phyloP scores from a whole-genome alignment of 2,329 filamentous ascomycete species.

The Microsporum canis region DNA sequence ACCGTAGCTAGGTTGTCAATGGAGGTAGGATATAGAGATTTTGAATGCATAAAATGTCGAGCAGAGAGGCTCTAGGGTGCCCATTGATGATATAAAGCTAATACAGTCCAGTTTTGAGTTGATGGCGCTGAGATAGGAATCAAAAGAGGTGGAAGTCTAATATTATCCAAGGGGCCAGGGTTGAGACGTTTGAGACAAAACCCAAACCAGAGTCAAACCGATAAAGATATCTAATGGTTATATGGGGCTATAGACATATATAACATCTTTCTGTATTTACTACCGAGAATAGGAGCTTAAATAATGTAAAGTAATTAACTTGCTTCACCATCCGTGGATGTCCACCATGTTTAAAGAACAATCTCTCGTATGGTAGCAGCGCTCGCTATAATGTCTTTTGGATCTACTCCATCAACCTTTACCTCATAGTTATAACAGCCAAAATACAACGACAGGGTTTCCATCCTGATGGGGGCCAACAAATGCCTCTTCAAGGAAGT shows the following conservation, averaged over 20 bases:
- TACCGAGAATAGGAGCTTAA: too few species aligned
- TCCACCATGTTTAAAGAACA: not conserved
- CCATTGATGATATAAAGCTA: conserved; percentile 1
- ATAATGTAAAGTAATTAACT: not conserved
- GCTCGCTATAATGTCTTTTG: not conserved
- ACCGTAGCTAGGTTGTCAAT: conserved; percentile 2
- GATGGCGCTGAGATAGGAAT: not conserved
- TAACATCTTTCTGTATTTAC: not conserved
- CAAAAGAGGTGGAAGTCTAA: not conserved
- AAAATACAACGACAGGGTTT: conserved; percentile 7
- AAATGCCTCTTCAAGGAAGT: not conserved
- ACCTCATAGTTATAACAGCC: not conserved
- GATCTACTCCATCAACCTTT: not conserved
- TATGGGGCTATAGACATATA: not conserved
- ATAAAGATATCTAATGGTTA: conserved; percentile 3
- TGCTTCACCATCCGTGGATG: conserved; percentile 8
- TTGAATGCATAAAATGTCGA: conserved; percentile 3
- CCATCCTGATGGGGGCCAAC: conserved; percentile 6
- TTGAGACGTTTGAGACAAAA: conserved; percentile 4
- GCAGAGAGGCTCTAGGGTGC: conserved; percentile 6
- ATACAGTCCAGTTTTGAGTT: not conserved
- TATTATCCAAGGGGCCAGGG: conserved; percentile 3
- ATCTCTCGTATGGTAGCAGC: not conserved
- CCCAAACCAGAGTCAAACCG: not conserved
- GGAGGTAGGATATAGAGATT: not conserved